Evolutionary conservation across 2,329 filamentous ascomycete species (phyloP).

Genomic region (Fusarium nisikadoi): DNA sequence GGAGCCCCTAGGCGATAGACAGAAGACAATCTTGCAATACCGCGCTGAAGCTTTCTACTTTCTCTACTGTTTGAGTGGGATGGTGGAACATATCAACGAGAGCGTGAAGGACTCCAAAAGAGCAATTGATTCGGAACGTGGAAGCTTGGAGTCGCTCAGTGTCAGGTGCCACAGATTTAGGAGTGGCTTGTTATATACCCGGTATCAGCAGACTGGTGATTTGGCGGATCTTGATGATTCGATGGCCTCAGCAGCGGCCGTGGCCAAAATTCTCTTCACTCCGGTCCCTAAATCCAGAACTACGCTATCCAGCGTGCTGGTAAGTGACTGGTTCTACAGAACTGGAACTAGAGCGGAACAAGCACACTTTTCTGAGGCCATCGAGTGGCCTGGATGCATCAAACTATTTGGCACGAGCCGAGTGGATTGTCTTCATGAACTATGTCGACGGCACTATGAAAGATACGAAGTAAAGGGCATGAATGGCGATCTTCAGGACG

Average conservation of each 20-base stretch:
- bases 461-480: not conserved
- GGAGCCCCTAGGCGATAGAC: accelerated
- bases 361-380: not conserved
- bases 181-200: not conserved
- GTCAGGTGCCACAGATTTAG: not conserved
- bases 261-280: not conserved
- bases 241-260: not conserved
- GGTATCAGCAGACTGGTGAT: not conserved
- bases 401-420: not conserved
- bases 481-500: not conserved
- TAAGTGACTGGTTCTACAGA: not conserved
- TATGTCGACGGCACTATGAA: not conserved
- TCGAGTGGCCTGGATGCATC: not conserved
- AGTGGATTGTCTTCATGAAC: not conserved
- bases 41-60: not conserved
- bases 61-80: not conserved
- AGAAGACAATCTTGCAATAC: not conserved
- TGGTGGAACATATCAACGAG: not conserved
- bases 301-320: not conserved
- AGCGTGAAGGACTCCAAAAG: not conserved
- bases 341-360: not conserved
- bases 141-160: not conserved
- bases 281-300: accelerated
- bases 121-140: not conserved
- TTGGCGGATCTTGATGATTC: not conserved